Base-by-base conservation (phyloP, 352 stramenopile species). In the Pythium aquatile region DNA sequence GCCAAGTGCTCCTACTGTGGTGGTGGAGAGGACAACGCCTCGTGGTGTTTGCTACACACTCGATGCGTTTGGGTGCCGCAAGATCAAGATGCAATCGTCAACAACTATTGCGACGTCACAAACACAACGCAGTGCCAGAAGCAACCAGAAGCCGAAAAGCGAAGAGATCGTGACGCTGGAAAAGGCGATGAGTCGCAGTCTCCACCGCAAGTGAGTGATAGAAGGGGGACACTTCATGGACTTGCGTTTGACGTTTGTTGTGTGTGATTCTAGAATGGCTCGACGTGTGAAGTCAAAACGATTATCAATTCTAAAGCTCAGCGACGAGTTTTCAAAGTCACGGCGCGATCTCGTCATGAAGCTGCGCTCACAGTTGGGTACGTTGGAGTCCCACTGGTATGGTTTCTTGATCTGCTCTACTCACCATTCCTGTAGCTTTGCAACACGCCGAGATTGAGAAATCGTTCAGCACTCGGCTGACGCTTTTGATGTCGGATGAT, bases 11-110 rank as follows among this genome's bases (percentile, higher is more conserved):
- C 37, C 55, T 20, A n/a, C 55, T 2, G 28, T 20, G 0, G 10
- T 29, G 0, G 30, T 54, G 4, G 46, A 46, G 2, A 61, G 68
- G 26, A 54, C 65, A 1, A 83, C 60, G 1, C 79, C 79, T 2
- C 72, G 77, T 28, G 85, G 85, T 1, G 82, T 93, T 5, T 93
- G 85, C 69, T 93, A 93, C 54, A 91, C 81, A 26, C 55, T 91
- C 6, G 79, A 90, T 42, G 59, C 71, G 0, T 75, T 75, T 47
- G 85, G 85, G 2, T 89, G 80, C 17, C 79, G 85, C 1, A 69
- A 73, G 16, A 88, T 90, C 66, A 93, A 93, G 51, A 90, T 90
- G 76, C 73, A 88, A 49, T 84, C 79, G 16, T 65, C 69, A 1
- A 58, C 56, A 26, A 67, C 59, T 2, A 58, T 57, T 16, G 40